Evolutionary conservation across 2,329 filamentous ascomycete species (phyloP).

Genomic region (Fusarium setosum): DNA sequence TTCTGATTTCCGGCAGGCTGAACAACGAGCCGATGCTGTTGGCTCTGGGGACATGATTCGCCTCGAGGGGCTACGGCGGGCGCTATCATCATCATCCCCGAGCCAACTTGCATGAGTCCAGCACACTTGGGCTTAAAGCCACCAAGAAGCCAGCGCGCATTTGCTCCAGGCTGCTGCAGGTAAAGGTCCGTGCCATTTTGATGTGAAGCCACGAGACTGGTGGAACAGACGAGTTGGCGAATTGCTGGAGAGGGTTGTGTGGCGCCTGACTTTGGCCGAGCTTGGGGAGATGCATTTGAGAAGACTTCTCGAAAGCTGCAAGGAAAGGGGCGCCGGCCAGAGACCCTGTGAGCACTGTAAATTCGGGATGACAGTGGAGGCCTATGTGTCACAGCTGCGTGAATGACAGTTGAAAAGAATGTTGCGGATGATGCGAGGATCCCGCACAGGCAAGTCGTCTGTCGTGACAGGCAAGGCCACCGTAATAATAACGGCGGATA

Average conservation of each 20-base stretch:
- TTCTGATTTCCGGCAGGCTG: slow-evolving; percentile 17
- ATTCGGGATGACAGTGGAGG: slow-evolving; percentile 5
- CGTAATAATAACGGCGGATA: slow-evolving; percentile 21
- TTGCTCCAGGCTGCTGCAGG: slow-evolving; percentile 19
- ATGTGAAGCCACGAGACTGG: slow-evolving; percentile 8
- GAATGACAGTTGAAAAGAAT: background rate
- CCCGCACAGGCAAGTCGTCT: background rate
- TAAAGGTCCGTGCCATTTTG: slow-evolving; percentile 35
- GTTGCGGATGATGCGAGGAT: slow-evolving; percentile 6
- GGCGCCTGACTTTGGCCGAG: slow-evolving; percentile 35
- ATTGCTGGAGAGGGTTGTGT: slow-evolving; percentile 26
- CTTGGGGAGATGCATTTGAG: slow-evolving; percentile 22
- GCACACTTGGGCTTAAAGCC: slow-evolving; percentile 16
- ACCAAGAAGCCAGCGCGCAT: slow-evolving; percentile 8
- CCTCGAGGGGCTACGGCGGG: slow-evolving; percentile 16
- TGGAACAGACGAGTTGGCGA: slow-evolving; percentile 18
- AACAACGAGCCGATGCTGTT: slow-evolving; percentile 31
- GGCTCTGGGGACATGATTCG: slow-evolving; percentile 31
- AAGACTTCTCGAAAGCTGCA: slow-evolving; percentile 32
- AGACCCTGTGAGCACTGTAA: slow-evolving; percentile 13
- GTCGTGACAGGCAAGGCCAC: slow-evolving; percentile 6
- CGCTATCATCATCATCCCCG: slow-evolving; percentile 30
- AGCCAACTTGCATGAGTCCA: slow-evolving; percentile 14
- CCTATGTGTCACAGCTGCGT: background rate
- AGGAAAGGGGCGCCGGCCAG: slow-evolving; percentile 8